Conservation (phyloP, 2,329 filamentous ascomycete species). For the Orbilia oligospora region DNA sequence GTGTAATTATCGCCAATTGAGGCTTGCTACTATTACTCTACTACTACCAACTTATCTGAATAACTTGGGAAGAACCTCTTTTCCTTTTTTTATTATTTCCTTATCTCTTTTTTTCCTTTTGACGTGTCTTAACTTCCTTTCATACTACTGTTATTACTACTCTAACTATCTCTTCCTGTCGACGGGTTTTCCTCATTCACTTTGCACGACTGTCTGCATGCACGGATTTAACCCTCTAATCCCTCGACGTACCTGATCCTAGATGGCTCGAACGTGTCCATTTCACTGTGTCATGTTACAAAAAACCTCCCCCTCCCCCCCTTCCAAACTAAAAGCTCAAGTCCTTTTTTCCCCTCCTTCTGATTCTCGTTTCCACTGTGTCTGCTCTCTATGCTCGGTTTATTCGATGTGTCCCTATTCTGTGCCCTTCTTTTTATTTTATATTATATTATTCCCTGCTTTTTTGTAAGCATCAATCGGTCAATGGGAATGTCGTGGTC, state of each 20-base stretch:
- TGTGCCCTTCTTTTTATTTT: neutral
- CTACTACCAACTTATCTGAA: constrained; percentile 27
- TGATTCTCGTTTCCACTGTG: neutral
- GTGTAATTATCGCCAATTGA: neutral
- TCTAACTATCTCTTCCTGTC: constrained; percentile 13
- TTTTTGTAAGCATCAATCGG: constrained; percentile 48
- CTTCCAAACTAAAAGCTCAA: constrained; percentile 44
- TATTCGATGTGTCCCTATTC: neutral
- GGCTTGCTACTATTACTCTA: neutral
- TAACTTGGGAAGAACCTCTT: constrained; percentile 15
- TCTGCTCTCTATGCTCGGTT: neutral
- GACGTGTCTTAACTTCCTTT: neutral
- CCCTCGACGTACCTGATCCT: constrained; percentile 17
- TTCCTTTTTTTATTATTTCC: neutral
- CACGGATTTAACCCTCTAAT: constrained; percentile 27
- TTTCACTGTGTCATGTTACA: constrained; percentile 38
- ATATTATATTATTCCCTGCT: constrained; percentile 17
- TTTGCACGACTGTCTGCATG: neutral
- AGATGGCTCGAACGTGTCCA: constrained; percentile 40
- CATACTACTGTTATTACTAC: constrained; percentile 21
- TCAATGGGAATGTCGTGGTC: constrained; percentile 45
- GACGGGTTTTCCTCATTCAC: constrained; percentile 29
- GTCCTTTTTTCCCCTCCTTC: neutral
- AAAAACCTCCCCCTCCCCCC: too few relatives aligned
- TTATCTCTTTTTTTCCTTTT: neutral